phyloP scores from a whole-genome alignment of 495 filamentous ascomycete species.

The Tuber brumale region DNA sequence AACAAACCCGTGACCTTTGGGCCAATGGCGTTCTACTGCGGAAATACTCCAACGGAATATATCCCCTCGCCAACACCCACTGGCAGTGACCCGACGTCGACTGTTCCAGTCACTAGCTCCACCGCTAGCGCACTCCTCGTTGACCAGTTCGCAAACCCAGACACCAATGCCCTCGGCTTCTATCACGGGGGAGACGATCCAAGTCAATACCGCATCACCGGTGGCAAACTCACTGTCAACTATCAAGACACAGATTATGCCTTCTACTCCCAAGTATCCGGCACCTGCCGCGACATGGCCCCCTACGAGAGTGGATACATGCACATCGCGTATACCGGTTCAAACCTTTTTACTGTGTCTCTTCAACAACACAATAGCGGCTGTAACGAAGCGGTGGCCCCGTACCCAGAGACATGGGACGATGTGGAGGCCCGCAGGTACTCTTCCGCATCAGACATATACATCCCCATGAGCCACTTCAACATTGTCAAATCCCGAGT shows the following conservation, averaged over 20 bases:
- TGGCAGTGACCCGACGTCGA: slow-evolving; percentile 45
- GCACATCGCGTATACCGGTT: slow-evolving; percentile 65
- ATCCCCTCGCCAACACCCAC: slow-evolving; percentile 45
- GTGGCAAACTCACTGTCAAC: slow-evolving; percentile 52
- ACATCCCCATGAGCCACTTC: slow-evolving; percentile 71
- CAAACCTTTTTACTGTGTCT: slow-evolving; percentile 60
- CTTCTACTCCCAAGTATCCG: slow-evolving; percentile 61
- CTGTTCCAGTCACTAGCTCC: slow-evolving; percentile 49
- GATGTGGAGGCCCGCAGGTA: slow-evolving; percentile 65
- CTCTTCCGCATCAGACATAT: slow-evolving; percentile 55
- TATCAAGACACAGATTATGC: slow-evolving; percentile 62
- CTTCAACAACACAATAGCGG: slow-evolving; percentile 64
- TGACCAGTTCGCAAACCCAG: slow-evolving; percentile 55
- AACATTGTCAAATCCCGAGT: slow-evolving; percentile 54
- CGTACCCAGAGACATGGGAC: slow-evolving; percentile 69
- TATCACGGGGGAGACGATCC: slow-evolving; percentile 67
- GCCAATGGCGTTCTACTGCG: slow-evolving; percentile 58
- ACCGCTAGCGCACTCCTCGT: slow-evolving; percentile 55
- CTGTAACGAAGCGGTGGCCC: slow-evolving; percentile 55
- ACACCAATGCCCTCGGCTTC: slow-evolving; percentile 59
- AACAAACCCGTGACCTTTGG: slow-evolving; percentile 49
- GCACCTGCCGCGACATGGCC: slow-evolving; percentile 56
- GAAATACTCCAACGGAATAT: slow-evolving; percentile 50
- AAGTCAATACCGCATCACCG: slow-evolving; percentile 50
- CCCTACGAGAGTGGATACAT: slow-evolving; percentile 56